phyloP scores from a whole-genome alignment of 1,139 yeast species.

The Tardiomyces digboiensis region DNA sequence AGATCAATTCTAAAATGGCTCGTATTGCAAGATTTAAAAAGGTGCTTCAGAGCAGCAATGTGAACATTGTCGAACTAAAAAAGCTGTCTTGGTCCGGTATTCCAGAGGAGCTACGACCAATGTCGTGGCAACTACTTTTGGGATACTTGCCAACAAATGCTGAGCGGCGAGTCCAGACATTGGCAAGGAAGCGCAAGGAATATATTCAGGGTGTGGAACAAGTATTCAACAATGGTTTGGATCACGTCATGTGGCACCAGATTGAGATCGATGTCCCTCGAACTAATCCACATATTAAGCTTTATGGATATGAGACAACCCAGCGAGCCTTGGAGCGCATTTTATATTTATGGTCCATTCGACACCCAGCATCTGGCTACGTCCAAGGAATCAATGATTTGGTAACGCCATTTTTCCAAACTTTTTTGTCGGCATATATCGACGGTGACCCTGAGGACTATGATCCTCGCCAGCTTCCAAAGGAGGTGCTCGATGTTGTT shows the following conservation, averaged over 20 bases:
- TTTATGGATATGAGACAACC: constrained; percentile 60
- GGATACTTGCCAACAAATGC: constrained; percentile 89
- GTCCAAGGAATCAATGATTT: constrained; percentile 98
- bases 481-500: constrained; percentile 44
- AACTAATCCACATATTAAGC: constrained; percentile 76
- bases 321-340: constrained; percentile 73
- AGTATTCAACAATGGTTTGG: constrained; percentile 50
- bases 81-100: constrained; percentile 92
- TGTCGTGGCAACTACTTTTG: constrained; percentile 80
- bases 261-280: constrained; percentile 92
- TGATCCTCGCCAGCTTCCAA: constrained; percentile 57
- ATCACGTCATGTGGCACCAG: constrained; percentile 89
- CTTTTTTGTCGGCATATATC: constrained; percentile 64
- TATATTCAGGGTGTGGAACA: constrained; percentile 62
- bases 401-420: constrained; percentile 89
- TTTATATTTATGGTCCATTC: constrained; percentile 87
- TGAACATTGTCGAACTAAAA: constrained; percentile 59
- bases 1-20: constrained; percentile 47
- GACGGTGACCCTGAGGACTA: constrained; percentile 39
- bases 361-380: constrained; percentile 98
- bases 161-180: constrained; percentile 58
- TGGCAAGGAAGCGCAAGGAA: constrained; percentile 77
- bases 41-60: constrained; percentile 49
- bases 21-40: constrained; percentile 60
- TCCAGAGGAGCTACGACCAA: constrained; percentile 71